These are phyloP conservation scores for Diutina neorugosa DNA, from an alignment of 1,139 yeast species.

Conservation along the genomic window DNA sequence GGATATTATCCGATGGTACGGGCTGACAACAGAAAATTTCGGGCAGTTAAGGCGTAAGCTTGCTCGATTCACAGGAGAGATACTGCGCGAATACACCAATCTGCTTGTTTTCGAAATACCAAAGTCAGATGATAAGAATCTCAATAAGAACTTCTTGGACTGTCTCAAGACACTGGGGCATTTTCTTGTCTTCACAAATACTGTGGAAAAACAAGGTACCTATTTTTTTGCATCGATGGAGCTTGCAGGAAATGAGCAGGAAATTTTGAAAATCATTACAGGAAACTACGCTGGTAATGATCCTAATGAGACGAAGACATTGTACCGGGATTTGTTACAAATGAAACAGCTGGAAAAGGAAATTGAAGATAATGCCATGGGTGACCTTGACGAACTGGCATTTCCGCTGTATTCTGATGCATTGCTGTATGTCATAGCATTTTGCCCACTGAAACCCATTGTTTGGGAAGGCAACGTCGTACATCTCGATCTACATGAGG, in stretches of 20 bases:
- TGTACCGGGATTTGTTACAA: conserved; percentile 21
- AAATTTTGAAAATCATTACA: conserved; percentile 29
- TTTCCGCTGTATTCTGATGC: conserved; percentile 14
- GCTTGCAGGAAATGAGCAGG: conserved; percentile 32
- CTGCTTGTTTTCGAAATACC: conserved; percentile 55
- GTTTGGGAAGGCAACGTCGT: conserved; percentile 84
- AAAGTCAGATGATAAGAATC: conserved; percentile 34
- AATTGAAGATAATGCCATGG: conserved; percentile 4
- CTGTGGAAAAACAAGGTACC: conserved; percentile 63
- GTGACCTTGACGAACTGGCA: not conserved
- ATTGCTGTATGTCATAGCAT: conserved; percentile 55
- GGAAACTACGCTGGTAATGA: conserved; percentile 33
- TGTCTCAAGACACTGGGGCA: conserved; percentile 55
- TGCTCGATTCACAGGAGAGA: conserved; percentile 59
- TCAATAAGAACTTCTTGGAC: conserved; percentile 39
- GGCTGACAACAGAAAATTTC: conserved; percentile 72
- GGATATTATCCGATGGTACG: conserved; percentile 70
- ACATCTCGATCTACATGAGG: conserved; percentile 37
- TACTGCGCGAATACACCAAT: conserved; percentile 67
- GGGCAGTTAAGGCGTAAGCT: conserved; percentile 80
- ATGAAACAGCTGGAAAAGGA: conserved; percentile 8
- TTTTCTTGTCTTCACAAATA: conserved; percentile 66
- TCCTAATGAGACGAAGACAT: conserved; percentile 15
- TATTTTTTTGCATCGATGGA: conserved; percentile 61
- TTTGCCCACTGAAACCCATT: conserved; percentile 75